Conservation (phyloP, 176 grass and related monocot genomes). For the Cocos nucifera region DNA sequence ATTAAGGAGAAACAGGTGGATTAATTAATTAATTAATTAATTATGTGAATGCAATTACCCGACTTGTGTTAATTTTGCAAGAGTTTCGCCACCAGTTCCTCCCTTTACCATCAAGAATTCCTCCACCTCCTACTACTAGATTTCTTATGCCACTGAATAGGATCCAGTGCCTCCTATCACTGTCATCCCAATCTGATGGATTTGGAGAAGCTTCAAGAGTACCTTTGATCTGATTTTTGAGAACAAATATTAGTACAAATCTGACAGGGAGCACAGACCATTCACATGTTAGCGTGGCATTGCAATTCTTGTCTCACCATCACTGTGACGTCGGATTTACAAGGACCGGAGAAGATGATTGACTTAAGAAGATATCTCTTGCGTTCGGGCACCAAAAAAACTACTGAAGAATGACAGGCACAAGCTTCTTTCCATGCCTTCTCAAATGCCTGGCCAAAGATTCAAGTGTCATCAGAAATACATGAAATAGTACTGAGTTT, state of each 20-base stretch:
- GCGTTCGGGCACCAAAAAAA: conserved; percentile 21
- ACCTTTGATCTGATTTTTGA: conserved; percentile 40
- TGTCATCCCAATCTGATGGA: conserved; percentile 29
- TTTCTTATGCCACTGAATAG: conserved; percentile 28
- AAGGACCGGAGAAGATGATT: conserved; percentile 51
- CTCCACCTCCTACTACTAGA: conserved; percentile 44
- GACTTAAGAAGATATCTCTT: conserved; percentile 53
- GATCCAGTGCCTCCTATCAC: conserved; percentile 37
- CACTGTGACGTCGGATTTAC: conserved; percentile 39
- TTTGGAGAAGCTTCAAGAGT: conserved; percentile 56
- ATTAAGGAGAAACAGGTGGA: background rate
- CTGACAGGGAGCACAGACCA: no score
- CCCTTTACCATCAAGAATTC: conserved; percentile 56
- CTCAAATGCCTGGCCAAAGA: conserved; percentile 43
- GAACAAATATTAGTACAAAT: background rate
- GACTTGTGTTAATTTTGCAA: conserved; percentile 44
- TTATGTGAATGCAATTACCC: conserved; percentile 19
- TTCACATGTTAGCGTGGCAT: no score
- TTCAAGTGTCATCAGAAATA: background rate
- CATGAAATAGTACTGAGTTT: background rate
- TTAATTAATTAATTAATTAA: no score
- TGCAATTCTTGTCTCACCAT: conserved; percentile 23
- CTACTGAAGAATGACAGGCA: background rate
- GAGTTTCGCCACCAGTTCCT: conserved; percentile 68
- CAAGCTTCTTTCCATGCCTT: conserved; percentile 54